These are phyloP conservation scores for Parasitella parasitica DNA, from an alignment of 371 early-diverging fungal genomes.

Conservation along the genomic window DNA sequence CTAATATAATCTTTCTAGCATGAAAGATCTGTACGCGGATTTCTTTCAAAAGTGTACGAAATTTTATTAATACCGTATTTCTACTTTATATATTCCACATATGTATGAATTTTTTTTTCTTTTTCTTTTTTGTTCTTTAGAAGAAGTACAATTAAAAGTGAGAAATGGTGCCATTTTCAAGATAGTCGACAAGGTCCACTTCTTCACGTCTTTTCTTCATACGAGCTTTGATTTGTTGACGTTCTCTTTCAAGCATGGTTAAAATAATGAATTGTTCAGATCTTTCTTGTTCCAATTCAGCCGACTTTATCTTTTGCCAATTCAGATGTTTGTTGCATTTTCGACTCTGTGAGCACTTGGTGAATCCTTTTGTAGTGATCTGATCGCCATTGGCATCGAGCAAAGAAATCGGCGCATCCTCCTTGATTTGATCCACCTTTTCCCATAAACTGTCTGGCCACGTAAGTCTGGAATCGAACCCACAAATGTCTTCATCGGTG, in stretches of 20 bases:
- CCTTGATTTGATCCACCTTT: conserved; percentile 13
- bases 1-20: too few relatives aligned
- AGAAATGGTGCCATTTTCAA: conserved; percentile 37
- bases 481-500: conserved; percentile 40
- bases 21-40: too few relatives aligned
- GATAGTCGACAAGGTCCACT: conserved; percentile 26
- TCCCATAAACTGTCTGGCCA: conserved; percentile 50
- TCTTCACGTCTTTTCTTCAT: conserved; percentile 44
- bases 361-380: conserved; percentile 4
- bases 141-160: conserved; percentile 16
- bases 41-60: too few relatives aligned
- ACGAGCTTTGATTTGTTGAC: conserved; percentile 42
- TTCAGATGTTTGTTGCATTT: conserved; percentile 48
- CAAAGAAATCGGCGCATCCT: conserved; percentile 3
- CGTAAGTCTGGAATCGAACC: conserved; percentile 54
- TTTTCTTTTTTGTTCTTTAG: too few relatives aligned
- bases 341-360: conserved; percentile 26
- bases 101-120: too few relatives aligned
- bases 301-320: conserved; percentile 52
- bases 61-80: too few relatives aligned
- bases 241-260: conserved; percentile 34
- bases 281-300: conserved; percentile 58
- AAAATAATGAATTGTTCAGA: conserved; percentile 33
- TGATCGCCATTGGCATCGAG: background rate
- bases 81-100: background rate